Evolutionary conservation across 768 basidiomycete genomes (phyloP), one percentile per base, ranked within the genome.

Genomic region (Trametes meyenii): DNA sequence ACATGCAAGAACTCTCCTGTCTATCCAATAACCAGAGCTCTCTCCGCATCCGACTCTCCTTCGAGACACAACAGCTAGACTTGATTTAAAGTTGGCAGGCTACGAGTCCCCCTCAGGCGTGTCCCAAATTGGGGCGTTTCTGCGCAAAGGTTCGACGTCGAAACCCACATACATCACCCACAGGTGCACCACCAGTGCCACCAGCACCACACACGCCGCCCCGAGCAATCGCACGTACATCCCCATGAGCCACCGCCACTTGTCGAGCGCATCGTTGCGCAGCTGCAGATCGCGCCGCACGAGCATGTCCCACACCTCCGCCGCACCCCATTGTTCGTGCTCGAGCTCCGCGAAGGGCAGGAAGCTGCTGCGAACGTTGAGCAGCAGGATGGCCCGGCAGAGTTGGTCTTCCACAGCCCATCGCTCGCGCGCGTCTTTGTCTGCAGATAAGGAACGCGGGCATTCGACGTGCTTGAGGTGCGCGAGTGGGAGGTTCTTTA

Each of bases 361-460:
- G 42, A 56, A 43, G 23, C 46, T 48, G 39, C 23, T 19, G 11
- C 55, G 33, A n/a, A 62, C 61, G 23, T 61, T 61, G 39, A 61
- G 55, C 60, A 56, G 17, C 19, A 61, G 38, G 21, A 56, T 23
- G 33, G 60, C 55, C 44, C 57, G 52, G 61, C 61, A 62, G 36
- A 62, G 45, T 23, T 62, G 50, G 61, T 62, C 55, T 35, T 62
- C 55, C 33, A 29, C 43, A 17, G 16, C 17, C 61, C 61, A 52
- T n/a, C 51, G 26, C 39, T 19, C 50, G 19, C 13, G 24, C 1
- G 24, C 13, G 35, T 44, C 46, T 21, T 56, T 24, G 42, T 50
- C 40, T 12, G 29, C 42, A 23, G 33, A 5, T 35, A 44, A 35
- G 29, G 16, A 26, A 14, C 19, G 50, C 19, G 49, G 49, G 43